Base-by-base conservation (phyloP, 176 grass and related monocot genomes). In the Themeda triandra region DNA sequence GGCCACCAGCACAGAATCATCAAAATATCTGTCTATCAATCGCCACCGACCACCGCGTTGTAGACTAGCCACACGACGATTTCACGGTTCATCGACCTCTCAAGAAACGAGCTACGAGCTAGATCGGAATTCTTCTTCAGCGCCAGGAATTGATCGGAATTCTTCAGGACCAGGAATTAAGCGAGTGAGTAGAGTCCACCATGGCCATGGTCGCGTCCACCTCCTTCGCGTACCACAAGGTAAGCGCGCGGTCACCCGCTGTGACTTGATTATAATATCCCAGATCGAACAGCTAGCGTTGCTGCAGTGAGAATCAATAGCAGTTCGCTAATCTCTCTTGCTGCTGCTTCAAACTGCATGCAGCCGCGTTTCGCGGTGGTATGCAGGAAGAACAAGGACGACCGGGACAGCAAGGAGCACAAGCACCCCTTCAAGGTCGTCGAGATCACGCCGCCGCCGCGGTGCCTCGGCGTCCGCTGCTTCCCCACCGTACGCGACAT, bases 401-500 rank as follows among this genome's bases (percentile, higher is more conserved):
- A 66, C 25, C 18, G 80, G 83, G 87, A 89, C 49, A 85, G 63
- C 63, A 86, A 86, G 71, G 93, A 92, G 86, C 82, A 88, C 42
- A 91, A 84, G 81, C 45, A 94, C 60, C 93, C 96, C 0, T 98
- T 94, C 83, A 90, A 94, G 81, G 96, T 99, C 73, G 89, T 99
- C 73, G 93, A 99, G 81, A 90, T 99, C 69, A 94, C 96, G 40
- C 96, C 96, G 37, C 96, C 91, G 30, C 91, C 96, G 19, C 92
- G 88, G 13, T 92, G 79, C 89, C 96, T 96, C 70, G 89, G 93
- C 58, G 88, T 99, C 83, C 93, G 96, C 27, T 94, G 96, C 87
- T 99, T 96, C 81, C 96, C 96, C 24, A 91, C 83, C 63, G 96
- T 99, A 91, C 64, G 65, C 15, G 3, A 41, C 9, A 41, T 41